These are phyloP conservation scores for Aspergillus caelatus DNA, from an alignment of 2,329 filamentous ascomycete species.

Conservation along the genomic window DNA sequence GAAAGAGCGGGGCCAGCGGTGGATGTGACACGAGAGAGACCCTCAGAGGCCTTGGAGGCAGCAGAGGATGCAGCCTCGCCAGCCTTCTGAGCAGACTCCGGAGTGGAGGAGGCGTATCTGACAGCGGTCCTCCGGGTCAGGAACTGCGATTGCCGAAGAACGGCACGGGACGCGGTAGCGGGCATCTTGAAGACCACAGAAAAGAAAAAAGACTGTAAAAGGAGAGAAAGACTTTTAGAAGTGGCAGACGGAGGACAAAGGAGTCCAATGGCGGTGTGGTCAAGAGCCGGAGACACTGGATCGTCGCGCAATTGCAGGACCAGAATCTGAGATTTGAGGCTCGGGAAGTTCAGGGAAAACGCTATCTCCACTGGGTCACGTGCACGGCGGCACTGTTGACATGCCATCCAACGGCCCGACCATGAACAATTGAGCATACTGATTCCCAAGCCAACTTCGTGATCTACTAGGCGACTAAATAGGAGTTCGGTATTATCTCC, in stretches of 20 bases:
- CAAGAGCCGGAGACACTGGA: conserved; percentile 30
- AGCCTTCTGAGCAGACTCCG: conserved; percentile 49
- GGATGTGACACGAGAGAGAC: conserved; percentile 77
- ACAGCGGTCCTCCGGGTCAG: conserved; percentile 49
- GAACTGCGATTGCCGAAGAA: conserved; percentile 52
- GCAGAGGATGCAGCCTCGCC: conserved; percentile 46
- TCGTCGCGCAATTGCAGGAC: conserved; percentile 39
- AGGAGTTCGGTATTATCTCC: neutral
- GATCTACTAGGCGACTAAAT: neutral
- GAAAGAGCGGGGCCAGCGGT: conserved; percentile 77
- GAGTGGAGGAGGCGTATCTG: conserved; percentile 51
- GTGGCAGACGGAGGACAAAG: conserved; percentile 35
- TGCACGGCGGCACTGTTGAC: conserved; percentile 6
- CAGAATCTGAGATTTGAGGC: conserved; percentile 42
- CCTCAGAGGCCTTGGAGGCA: conserved; percentile 71
- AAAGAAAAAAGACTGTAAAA: conserved; percentile 28
- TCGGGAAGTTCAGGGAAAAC: conserved; percentile 48
- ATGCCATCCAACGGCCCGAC: neutral
- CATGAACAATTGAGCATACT: neutral
- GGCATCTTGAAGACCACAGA: conserved; percentile 44
- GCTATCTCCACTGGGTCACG: conserved; percentile 20
- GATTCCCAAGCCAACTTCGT: neutral
- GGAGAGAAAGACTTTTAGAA: conserved; percentile 30
- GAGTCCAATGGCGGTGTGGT: conserved; percentile 45
- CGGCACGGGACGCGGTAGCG: conserved; percentile 46